Conservation (phyloP, 164 flowering plant species). For the Hamamelis virginiana region DNA sequence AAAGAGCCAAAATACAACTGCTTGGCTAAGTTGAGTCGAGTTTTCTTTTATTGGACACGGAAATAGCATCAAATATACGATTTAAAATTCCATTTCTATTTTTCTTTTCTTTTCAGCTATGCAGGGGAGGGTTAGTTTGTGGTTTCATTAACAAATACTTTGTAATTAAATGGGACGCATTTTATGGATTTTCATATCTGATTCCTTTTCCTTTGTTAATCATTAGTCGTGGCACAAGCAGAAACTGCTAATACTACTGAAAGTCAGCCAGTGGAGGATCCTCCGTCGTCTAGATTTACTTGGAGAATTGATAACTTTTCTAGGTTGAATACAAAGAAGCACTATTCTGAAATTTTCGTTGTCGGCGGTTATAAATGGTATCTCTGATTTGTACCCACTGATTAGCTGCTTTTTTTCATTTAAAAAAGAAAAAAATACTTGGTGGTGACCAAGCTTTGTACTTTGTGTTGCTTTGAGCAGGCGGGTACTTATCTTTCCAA, state of each 20-base stretch:
- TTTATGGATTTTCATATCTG: neutral
- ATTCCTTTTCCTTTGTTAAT: neutral
- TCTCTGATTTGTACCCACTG: too few species aligned
- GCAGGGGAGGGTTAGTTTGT: too few species aligned
- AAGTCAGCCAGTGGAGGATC: conserved; percentile 36
- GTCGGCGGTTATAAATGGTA: conserved; percentile 53
- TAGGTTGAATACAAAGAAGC: conserved; percentile 30
- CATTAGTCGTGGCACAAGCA: conserved; percentile 21
- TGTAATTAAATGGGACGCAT: neutral
- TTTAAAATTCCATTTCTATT: too few species aligned
- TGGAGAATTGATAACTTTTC: conserved; percentile 40
- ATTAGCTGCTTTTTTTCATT: too few species aligned
- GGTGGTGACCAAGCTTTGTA: neutral
- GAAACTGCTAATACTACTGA: conserved; percentile 29
- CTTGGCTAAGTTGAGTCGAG: too few species aligned
- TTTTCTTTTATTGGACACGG: too few species aligned
- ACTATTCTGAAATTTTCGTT: conserved; percentile 18
- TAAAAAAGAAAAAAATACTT: too few species aligned
- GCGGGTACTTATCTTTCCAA: conserved; percentile 66
- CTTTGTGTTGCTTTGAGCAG: conserved; percentile 30
- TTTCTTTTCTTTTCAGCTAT: too few species aligned
- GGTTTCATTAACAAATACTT: neutral
- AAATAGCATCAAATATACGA: too few species aligned
- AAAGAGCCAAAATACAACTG: too few species aligned
- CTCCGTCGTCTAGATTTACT: conserved; percentile 33